Base-by-base conservation (phyloP, 352 stramenopile genomes). In the Lagenidium giganteum region DNA sequence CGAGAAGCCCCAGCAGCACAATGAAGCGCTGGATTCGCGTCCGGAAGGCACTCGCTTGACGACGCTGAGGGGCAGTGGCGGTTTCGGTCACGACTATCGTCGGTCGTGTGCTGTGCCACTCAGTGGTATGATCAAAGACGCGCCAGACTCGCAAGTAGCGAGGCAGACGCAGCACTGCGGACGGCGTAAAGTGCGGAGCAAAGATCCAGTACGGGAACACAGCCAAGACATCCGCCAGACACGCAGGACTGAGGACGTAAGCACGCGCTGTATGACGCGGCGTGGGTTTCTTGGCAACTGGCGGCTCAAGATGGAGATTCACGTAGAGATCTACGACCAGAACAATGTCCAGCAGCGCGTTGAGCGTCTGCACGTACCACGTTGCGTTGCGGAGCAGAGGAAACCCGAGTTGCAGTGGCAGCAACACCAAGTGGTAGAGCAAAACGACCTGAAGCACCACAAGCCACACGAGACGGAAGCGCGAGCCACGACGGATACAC, bases 271-370 rank as follows among this genome's bases (percentile, higher is more conserved):
- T 56, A 2, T 61, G 54, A 3, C 14, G 44, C 35, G 16, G n/a
- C n/a, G n/a, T n/a, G n/a, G n/a, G n/a, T n/a, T n/a, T n/a, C n/a
- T n/a, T n/a, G n/a, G n/a, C n/a, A n/a, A n/a, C n/a, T n/a, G n/a
- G n/a, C n/a, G 57, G 30, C 21, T 57, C 47, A 27, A 85, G 30
- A 24, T 85, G 69, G 6, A 71, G 51, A 16, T 65, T 80, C 18
- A 80, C 14, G 45, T 81, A 85, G 13, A 81, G 52, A 23, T 85
- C 72, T 0, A 51, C 21, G 5, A 44, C 40, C 5, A 83, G 51
- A 0, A 72, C 8, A 11, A 83, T 17, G 44, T 83, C 72, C 11
- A 60, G 24, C 5, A 67, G 0, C 5, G 26, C 39, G 21, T 70
- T 65, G 2, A 57, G 27, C 7, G 52, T 31, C 5, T 60, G 40